phyloP scores from a whole-genome alignment of 176 grass and related monocot species.

The Echinochloa phyllopogon region DNA sequence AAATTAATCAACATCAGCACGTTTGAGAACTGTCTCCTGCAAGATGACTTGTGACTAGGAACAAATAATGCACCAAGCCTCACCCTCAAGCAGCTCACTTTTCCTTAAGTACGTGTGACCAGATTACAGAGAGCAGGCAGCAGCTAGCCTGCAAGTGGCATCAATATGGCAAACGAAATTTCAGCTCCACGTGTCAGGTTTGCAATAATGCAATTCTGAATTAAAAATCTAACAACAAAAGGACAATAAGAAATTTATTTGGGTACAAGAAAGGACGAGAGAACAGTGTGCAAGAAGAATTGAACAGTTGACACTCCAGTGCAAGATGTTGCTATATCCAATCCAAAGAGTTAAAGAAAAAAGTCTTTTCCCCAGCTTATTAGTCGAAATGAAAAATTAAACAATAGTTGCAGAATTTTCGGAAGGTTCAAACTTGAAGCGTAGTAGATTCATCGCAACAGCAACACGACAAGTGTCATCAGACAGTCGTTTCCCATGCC shows the following conservation, averaged over 20 bases:
- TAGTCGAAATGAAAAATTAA: background rate
- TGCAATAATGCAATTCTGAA: background rate
- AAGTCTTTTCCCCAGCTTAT: background rate
- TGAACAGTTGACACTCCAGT: background rate
- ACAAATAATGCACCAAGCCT: background rate
- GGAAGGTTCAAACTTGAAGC: background rate
- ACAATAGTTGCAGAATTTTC: background rate
- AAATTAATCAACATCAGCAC: background rate
- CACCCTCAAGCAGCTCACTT: background rate
- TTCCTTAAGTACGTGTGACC: background rate
- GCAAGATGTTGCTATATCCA: background rate
- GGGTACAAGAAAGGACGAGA: background rate
- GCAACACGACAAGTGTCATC: conserved; percentile 4
- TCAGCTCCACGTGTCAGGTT: background rate
- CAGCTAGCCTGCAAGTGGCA: conserved; percentile 24
- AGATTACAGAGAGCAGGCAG: background rate
- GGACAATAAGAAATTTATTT: background rate
- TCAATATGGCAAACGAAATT: conserved; percentile 18
- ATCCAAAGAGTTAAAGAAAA: background rate
- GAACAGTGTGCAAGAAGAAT: conserved; percentile 1
- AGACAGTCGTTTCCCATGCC: background rate
- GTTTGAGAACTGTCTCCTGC: background rate
- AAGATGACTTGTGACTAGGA: background rate
- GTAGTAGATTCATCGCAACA: background rate
- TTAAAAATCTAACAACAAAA: background rate